Evolutionary conservation across 768 basidiomycete species (phyloP).

Genomic region (Hortiboletus flavorubellus): DNA sequence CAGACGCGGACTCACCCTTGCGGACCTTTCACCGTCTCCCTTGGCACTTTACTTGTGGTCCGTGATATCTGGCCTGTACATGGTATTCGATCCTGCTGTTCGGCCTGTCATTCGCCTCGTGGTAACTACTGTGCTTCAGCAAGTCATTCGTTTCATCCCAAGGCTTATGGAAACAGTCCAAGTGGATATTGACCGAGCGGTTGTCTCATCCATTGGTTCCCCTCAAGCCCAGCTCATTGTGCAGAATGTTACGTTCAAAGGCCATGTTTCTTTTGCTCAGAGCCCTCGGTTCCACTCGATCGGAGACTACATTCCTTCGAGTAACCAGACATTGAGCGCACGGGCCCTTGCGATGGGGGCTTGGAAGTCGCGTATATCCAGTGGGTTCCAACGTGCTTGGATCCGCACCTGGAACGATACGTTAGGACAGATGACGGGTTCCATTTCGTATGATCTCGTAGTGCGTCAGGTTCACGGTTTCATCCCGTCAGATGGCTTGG

Average conservation of each 20-base stretch:
- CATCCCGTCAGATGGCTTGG: conserved; percentile 24
- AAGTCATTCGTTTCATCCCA: conserved; percentile 65
- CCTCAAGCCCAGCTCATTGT: conserved; percentile 51
- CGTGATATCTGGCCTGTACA: conserved; percentile 35
- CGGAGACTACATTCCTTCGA: conserved; percentile 12
- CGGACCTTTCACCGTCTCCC: conserved; percentile 37
- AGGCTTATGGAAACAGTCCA: conserved; percentile 62
- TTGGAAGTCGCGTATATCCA: conserved; percentile 61
- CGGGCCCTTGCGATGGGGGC: conserved; percentile 49
- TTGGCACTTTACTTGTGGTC: conserved; percentile 34
- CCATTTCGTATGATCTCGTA: conserved; percentile 48
- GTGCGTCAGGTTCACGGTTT: conserved; percentile 46
- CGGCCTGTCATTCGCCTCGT: conserved; percentile 58
- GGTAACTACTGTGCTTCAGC: conserved; percentile 52
- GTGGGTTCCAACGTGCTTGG: conserved; percentile 61
- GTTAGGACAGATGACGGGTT: conserved; percentile 60
- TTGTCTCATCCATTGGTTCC: conserved; percentile 48
- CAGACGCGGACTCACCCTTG: conserved; percentile 42
- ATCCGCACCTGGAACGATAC: conserved; percentile 70
- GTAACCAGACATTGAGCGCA: conserved; percentile 21
- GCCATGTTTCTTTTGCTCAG: conserved; percentile 53
- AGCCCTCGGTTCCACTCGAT: conserved; percentile 33
- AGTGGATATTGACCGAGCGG: conserved; percentile 59
- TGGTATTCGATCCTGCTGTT: conserved; percentile 52
- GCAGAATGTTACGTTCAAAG: conserved; percentile 49